Percentiles rank a stretch among this genome's conserved stretches.
phyloP scores from a whole-genome alignment of 2,329 filamentous ascomycete species.

The Sporothrix mexicana region DNA sequence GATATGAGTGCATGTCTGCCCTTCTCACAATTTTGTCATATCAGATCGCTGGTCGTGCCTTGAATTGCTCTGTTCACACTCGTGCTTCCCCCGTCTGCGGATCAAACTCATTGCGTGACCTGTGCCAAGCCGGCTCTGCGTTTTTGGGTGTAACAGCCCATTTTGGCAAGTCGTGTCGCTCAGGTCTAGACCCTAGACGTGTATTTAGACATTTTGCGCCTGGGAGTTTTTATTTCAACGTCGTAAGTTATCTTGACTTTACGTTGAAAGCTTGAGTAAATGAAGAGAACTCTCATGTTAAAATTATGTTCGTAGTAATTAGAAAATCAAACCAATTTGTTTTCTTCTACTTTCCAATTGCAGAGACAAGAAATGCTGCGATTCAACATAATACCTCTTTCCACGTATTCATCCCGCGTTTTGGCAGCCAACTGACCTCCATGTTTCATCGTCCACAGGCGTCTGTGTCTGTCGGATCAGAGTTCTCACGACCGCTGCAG shows the following conservation, averaged over 20 bases:
- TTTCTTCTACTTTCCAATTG: no score
- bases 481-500: conserved; percentile 6
- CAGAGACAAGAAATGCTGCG: no score
- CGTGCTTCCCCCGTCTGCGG: not conserved
- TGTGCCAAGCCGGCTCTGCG: conserved; percentile 18
- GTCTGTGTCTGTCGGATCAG: not conserved
- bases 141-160: conserved; percentile 1
- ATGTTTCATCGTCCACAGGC: conserved; percentile 18
- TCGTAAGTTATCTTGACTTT: not conserved
- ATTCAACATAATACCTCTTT: no score
- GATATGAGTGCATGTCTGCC: not conserved
- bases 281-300: not conserved
- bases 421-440: not conserved
- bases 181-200: not conserved
- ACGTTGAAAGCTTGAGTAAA: not conserved
- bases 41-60: conserved; percentile 1
- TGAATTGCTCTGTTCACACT: not conserved
- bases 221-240: no score
- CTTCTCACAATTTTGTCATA: not conserved
- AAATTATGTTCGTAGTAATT: not conserved
- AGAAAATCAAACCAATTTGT: no score
- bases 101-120: conserved; percentile 28
- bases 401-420: not conserved
- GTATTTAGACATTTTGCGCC: no score
- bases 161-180: conserved; percentile 17